A percentile compares a stretch with the other conserved stretches of the same genome.
Conservation (phyloP, 495 filamentous ascomycete genomes). For the Podospora pseudoanserina region DNA sequence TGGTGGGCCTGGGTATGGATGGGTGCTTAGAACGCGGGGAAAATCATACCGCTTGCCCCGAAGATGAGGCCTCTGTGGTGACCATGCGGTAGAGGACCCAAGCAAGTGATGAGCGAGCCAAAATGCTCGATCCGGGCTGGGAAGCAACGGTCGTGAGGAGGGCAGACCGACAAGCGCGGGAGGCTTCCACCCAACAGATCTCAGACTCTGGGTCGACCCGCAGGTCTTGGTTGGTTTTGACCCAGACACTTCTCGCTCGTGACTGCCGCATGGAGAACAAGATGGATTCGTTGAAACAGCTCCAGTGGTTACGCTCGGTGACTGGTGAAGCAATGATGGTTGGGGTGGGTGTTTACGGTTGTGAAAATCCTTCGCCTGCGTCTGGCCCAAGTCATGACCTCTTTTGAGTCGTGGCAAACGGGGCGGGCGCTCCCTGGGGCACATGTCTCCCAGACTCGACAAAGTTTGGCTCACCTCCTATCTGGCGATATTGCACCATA, state of each 20-base stretch:
- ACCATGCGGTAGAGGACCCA: not conserved
- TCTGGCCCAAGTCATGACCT: not conserved
- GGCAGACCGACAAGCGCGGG: not conserved
- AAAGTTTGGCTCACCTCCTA: not conserved
- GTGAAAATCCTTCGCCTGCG: not conserved
- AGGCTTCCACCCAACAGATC: not conserved
- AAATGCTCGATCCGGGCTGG: not conserved
- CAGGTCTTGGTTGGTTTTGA: not conserved
- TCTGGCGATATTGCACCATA: not conserved
- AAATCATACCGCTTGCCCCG: not conserved
- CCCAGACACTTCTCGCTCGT: not conserved
- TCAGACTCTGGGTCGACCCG: not conserved
- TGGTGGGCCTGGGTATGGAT: not conserved
- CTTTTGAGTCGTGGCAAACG: not conserved
- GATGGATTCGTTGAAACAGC: not conserved
- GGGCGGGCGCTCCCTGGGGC: not conserved
- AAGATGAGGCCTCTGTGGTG: not conserved
- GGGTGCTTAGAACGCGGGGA: slow-evolving; percentile 4
- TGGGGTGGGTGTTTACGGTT: not conserved
- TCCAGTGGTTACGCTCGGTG: not conserved
- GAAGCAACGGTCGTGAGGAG: not conserved
- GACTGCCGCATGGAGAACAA: not conserved
- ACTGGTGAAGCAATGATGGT: not conserved
- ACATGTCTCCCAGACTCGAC: not conserved
- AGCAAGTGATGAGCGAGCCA: not conserved